phyloP scores from a whole-genome alignment of 345 rosid species.

The Melaleuca quinquenervia region DNA sequence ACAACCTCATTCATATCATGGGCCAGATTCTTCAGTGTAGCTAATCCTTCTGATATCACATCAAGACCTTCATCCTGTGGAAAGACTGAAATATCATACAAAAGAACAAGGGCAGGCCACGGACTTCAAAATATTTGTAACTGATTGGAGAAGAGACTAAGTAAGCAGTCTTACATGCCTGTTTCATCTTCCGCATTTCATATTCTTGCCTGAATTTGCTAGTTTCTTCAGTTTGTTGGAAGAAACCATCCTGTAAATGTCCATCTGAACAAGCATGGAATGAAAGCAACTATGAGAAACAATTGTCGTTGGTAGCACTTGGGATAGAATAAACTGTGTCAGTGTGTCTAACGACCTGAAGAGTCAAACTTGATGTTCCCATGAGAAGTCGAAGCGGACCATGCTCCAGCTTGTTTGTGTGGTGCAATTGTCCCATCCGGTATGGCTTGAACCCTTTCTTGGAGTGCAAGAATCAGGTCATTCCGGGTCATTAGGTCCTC shows the following conservation, averaged over 20 bases:
- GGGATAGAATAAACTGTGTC: not conserved
- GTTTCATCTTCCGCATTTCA: slow-evolving; percentile 74
- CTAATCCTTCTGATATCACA: slow-evolving; percentile 36
- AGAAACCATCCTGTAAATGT: slow-evolving; percentile 31
- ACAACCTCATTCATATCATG: slow-evolving; percentile 73
- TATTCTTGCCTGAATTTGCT: slow-evolving; percentile 60
- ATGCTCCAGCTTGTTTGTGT: slow-evolving; percentile 30
- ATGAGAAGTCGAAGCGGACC: slow-evolving; percentile 48
- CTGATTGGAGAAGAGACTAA: not conserved
- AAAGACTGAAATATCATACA: not conserved
- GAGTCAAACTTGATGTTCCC: slow-evolving; percentile 60
- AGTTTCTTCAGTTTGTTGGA: slow-evolving; percentile 58
- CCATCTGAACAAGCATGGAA: slow-evolving; percentile 22
- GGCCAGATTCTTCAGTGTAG: slow-evolving; percentile 35
- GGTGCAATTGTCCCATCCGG: slow-evolving; percentile 44
- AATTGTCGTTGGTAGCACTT: not conserved
- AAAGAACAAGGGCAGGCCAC: not conserved
- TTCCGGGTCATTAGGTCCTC: slow-evolving; percentile 45
- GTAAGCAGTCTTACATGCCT: slow-evolving; percentile 36
- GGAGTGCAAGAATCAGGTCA: slow-evolving; percentile 49
- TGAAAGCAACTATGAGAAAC: not conserved
- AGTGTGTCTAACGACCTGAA: slow-evolving; percentile 24
- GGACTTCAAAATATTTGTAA: not conserved
- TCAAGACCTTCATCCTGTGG: slow-evolving; percentile 56
- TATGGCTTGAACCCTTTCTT: slow-evolving; percentile 58